Base-by-base conservation (phyloP, 345 rosid species). In the Eucalyptus sideroxylon region DNA sequence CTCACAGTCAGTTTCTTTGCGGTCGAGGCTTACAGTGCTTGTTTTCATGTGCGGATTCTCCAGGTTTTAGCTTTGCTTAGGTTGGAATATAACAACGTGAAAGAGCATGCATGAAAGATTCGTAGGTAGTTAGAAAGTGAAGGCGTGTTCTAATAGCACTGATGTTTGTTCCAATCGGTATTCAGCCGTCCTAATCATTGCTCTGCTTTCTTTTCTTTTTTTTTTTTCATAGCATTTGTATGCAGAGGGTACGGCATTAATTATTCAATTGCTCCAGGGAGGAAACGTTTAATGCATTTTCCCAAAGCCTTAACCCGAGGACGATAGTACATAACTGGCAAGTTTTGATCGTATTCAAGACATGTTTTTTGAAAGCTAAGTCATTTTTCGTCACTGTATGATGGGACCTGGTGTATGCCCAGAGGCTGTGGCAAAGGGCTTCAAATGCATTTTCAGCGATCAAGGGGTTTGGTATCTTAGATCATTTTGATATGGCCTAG, bases 251-350 rank as follows among this genome's bases (percentile, higher is more conserved):
- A 4, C 31, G 37, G 8, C 11, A 15, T 85, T 30, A 0, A 49
- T 89, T 42, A 92, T 92, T 8, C 27, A 31, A 21, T 51, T 31
- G 77, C 90, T 88, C 8, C 94, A 95, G 98, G 97, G 99, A 97
- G 91, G 98, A 97, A 91, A 96, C 97, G 12, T 96, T 96, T 93
- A 94, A 95, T 87, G 62, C 94, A 44, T 91, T 96, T 93, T 93
- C 96, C 26, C 89, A 91, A 86, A 91, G 93, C 53, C 99, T 97
- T 60, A 94, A 94, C 91, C 99, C 96, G n/a, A 90, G 45, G 53
- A 98, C 98, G 4, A 93, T 96, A 85, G 95, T 98, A 85, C 96
- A 98, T 89, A 93, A 97, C 91, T 98, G 99, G 98, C 94, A 90
- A 90, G 95, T 88, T 91, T 88, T 65, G 40, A 65, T 65, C 37